Conservation (phyloP, 1,284 basidiomycete species). For the Pisolithus thermaeus region DNA sequence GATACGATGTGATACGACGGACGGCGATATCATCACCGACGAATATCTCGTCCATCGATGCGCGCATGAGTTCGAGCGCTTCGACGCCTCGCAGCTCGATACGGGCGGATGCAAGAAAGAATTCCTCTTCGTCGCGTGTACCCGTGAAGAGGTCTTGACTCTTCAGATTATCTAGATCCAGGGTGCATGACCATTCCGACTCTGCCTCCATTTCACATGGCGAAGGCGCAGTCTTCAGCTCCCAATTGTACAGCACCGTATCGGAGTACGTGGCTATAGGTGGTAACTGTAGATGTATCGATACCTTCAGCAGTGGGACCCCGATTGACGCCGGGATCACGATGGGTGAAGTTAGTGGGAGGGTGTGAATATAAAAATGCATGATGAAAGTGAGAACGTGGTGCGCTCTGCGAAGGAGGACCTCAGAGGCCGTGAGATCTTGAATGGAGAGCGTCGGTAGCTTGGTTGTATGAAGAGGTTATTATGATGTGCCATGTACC, state of each 20-base stretch:
- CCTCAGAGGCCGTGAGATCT: no score
- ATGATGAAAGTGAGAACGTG: constrained; percentile 80
- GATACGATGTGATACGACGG: constrained; percentile 68
- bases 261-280: constrained; percentile 43
- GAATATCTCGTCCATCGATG: constrained; percentile 86
- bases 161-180: no score
- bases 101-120: constrained; percentile 79
- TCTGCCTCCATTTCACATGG: no score
- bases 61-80: constrained; percentile 80
- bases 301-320: constrained; percentile 77
- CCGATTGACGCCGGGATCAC: constrained; percentile 70
- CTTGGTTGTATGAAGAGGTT: no score
- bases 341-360: constrained; percentile 41
- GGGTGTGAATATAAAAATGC: constrained; percentile 85
- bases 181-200: no score
- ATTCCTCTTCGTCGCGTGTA: constrained; percentile 41
- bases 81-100: constrained; percentile 84
- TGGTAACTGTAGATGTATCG: constrained; percentile 74
- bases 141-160: no score
- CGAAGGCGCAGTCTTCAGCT: no score
- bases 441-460: no score
- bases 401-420: constrained; percentile 26
- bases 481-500: no score
- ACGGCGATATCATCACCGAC: constrained; percentile 77
- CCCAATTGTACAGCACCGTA: no score